Percentiles rank a stretch among this genome's conserved stretches.
phyloP scores from a whole-genome alignment of 2,329 filamentous ascomycete genomes.

The Sporothrix inflata region DNA sequence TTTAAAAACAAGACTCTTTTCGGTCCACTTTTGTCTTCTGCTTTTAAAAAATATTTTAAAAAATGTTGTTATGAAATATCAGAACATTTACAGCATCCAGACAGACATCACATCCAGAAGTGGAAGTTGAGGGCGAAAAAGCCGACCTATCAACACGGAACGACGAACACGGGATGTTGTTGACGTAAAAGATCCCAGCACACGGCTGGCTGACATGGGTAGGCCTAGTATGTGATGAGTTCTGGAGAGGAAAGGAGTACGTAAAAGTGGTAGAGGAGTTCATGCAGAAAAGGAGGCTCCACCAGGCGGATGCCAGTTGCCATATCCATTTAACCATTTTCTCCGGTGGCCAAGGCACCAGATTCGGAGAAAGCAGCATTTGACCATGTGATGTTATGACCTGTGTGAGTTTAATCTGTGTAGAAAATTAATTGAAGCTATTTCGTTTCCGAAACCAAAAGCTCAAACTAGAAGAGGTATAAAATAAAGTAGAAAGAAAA shows the following conservation, averaged over 20 bases:
- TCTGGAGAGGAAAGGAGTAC: neutral
- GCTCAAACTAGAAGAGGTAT: neutral
- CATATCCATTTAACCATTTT: slow-evolving; percentile 14
- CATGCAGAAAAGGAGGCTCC: slow-evolving; percentile 5
- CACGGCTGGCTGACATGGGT: slow-evolving; percentile 5
- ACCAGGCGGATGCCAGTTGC: neutral
- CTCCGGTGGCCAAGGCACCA: slow-evolving; percentile 15
- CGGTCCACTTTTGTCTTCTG: too few relatives aligned
- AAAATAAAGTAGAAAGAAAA: neutral
- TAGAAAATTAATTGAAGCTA: neutral
- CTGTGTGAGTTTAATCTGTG: neutral
- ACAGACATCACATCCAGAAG: neutral
- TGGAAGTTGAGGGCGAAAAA: neutral
- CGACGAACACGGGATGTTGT: neutral
- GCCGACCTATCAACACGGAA: neutral
- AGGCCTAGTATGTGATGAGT: neutral
- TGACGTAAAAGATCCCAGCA: neutral
- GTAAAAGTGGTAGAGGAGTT: neutral
- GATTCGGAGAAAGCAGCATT: neutral
- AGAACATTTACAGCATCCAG: neutral
- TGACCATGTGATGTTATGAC: neutral
- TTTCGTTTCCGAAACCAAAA: neutral
- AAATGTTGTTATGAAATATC: too few relatives aligned
- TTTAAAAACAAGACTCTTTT: too few relatives aligned
- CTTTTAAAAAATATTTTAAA: too few relatives aligned